Percentiles rank a stretch among this genome's conserved stretches.
Conservation (phyloP, 331 rosid genomes). For the Ulmus americana region DNA sequence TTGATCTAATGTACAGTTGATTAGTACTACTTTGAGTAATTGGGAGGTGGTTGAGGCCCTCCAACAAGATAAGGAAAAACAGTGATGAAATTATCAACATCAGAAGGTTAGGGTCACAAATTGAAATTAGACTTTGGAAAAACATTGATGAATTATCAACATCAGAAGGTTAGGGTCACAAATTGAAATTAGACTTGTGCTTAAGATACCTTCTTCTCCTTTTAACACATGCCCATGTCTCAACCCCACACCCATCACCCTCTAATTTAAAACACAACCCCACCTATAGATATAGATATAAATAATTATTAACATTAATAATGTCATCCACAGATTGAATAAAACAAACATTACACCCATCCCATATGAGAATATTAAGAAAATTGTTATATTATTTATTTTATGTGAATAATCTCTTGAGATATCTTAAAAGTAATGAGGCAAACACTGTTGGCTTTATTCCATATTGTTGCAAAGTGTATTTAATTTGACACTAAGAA, state of each 20-base stretch:
- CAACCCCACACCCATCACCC: constrained; percentile 29
- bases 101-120: constrained; percentile 11
- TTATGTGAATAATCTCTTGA: not conserved
- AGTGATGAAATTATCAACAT: too few relatives aligned
- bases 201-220: constrained; percentile 38
- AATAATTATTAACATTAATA: not conserved
- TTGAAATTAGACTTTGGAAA: constrained; percentile 31
- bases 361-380: constrained; percentile 16
- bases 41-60: too few relatives aligned
- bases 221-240: constrained; percentile 33
- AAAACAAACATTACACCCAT: constrained; percentile 36
- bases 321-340: constrained; percentile 18
- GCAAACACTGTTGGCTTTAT: constrained; percentile 12
- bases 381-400: constrained; percentile 17
- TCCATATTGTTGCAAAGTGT: constrained; percentile 20
- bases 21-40: too few relatives aligned
- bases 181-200: constrained; percentile 32
- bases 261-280: not conserved
- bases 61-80: too few relatives aligned
- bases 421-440: not conserved
- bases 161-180: constrained; percentile 3
- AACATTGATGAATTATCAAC: too few relatives aligned
- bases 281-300: constrained; percentile 7
- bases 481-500: constrained; percentile 7
- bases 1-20: too few relatives aligned